These are phyloP conservation scores for Neurospora pannonica DNA, from an alignment of 495 filamentous ascomycete species.

Conservation along the genomic window DNA sequence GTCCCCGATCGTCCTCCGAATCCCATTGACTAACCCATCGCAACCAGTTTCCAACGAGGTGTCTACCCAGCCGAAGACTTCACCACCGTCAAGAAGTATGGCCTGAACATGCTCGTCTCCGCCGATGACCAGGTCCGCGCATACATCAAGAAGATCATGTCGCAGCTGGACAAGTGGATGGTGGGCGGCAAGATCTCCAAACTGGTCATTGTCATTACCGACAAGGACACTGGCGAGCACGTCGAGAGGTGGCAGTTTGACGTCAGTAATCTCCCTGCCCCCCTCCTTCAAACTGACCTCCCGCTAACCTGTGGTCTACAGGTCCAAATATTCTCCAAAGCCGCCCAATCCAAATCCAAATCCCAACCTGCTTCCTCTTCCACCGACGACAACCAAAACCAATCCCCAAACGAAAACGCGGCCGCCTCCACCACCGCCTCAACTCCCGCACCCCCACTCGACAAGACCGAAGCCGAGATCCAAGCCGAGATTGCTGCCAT, in stretches of 20 bases:
- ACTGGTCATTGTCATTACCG: slow-evolving; percentile 89
- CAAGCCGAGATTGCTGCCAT: slow-evolving; percentile 91
- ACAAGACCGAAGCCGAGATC: slow-evolving; percentile 86
- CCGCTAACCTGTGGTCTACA: slow-evolving; percentile 9
- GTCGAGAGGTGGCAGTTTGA: slow-evolving; percentile 98
- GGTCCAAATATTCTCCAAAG: slow-evolving; percentile 62
- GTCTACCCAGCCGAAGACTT: slow-evolving; percentile 99
- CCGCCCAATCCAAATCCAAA: slow-evolving; percentile 32
- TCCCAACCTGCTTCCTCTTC: slow-evolving; percentile 27
- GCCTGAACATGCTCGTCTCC: slow-evolving; percentile 95
- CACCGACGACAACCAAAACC: slow-evolving; percentile 7
- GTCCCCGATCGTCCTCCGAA: background rate
- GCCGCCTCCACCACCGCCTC: slow-evolving; percentile 36
- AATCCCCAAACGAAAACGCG: background rate
- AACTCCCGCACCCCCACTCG: slow-evolving; percentile 31
- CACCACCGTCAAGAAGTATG: slow-evolving; percentile 97
- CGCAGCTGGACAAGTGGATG: slow-evolving; percentile 94
- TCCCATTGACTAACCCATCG: background rate
- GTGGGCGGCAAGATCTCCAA: slow-evolving; percentile 90
- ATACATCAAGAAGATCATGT: slow-evolving; percentile 98
- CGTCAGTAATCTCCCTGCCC: slow-evolving; percentile 37
- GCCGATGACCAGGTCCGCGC: slow-evolving; percentile 96
- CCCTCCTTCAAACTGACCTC: background rate
- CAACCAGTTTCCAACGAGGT: slow-evolving; percentile 73
- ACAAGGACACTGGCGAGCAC: slow-evolving; percentile 92